These are phyloP conservation scores for Centaurea solstitialis DNA, from an alignment of 129 eudicot species.

Conservation along the genomic window DNA sequence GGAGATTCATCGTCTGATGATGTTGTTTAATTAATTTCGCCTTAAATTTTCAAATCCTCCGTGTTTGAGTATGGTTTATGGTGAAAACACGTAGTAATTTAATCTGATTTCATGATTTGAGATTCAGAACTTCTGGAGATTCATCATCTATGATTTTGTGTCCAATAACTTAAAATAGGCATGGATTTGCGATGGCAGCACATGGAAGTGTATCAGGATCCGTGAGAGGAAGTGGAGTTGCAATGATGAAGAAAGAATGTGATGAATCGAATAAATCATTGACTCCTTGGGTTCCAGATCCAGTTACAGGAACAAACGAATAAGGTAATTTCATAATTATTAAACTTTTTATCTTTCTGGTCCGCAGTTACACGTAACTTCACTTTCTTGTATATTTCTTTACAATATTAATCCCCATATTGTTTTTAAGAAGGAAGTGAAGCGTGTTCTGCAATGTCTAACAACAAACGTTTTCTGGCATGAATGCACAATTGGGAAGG, in stretches of 20 bases:
- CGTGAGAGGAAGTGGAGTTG: slow-evolving; percentile 33
- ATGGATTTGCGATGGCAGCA: slow-evolving; percentile 52
- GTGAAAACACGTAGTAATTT: no score
- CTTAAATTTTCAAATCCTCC: neutral
- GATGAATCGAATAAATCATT: slow-evolving; percentile 42
- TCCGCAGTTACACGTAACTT: no score
- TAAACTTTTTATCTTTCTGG: no score
- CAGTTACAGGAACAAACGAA: slow-evolving; percentile 50
- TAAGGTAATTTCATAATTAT: no score
- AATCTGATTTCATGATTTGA: no score
- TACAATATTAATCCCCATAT: no score
- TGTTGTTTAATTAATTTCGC: neutral
- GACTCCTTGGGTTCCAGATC: slow-evolving; percentile 83
- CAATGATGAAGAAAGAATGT: slow-evolving; percentile 41
- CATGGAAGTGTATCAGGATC: slow-evolving; percentile 34
- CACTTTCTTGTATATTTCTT: no score
- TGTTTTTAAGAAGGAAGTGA: no score
- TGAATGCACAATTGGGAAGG: no score
- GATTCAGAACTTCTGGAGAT: no score
- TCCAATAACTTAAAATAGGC: slow-evolving; percentile 20
- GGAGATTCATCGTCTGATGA: neutral
- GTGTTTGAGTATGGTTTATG: neutral
- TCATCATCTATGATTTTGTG: neutral
- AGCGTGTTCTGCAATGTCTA: no score
- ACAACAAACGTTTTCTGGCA: no score